phyloP scores from a whole-genome alignment of 2,329 filamentous ascomycete genomes.

The Aulographum hederae region DNA sequence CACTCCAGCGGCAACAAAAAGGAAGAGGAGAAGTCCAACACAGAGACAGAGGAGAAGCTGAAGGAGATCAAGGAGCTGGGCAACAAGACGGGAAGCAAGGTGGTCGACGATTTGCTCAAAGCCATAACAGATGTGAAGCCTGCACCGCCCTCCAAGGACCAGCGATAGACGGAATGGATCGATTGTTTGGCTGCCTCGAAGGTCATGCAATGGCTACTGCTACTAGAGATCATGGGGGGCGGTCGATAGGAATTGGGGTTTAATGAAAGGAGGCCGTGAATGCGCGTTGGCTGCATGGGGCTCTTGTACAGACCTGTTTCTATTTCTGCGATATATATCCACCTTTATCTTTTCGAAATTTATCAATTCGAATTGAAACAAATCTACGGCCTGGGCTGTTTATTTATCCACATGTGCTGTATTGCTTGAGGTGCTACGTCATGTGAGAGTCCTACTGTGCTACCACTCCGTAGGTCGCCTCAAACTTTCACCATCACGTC shows the following conservation, averaged over 20 bases:
- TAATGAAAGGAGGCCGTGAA: neutral
- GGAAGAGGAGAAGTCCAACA: slow-evolving; percentile 52
- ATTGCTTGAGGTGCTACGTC: neutral
- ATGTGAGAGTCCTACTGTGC: neutral
- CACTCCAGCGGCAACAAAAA: slow-evolving; percentile 80
- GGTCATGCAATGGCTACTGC: neutral
- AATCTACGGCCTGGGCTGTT: neutral
- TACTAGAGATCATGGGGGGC: neutral
- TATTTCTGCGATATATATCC: neutral
- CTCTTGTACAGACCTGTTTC: too few species aligned
- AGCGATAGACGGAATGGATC: neutral
- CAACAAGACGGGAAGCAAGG: slow-evolving; percentile 58
- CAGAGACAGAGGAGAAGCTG: slow-evolving; percentile 66
- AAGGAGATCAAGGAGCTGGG: slow-evolving; percentile 67
- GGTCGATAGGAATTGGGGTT: neutral
- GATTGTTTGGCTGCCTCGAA: neutral
- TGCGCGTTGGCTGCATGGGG: too few species aligned
- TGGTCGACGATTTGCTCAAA: slow-evolving; percentile 65
- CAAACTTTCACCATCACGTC: too few species aligned
- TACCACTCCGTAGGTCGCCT: neutral
- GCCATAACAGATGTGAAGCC: slow-evolving; percentile 78
- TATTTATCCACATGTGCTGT: neutral
- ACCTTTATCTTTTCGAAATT: neutral
- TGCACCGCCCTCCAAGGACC: slow-evolving; percentile 30
- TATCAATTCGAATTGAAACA: neutral